Base-by-base conservation (phyloP, 805 yeast species). In the Kuraishia hungarica region DNA sequence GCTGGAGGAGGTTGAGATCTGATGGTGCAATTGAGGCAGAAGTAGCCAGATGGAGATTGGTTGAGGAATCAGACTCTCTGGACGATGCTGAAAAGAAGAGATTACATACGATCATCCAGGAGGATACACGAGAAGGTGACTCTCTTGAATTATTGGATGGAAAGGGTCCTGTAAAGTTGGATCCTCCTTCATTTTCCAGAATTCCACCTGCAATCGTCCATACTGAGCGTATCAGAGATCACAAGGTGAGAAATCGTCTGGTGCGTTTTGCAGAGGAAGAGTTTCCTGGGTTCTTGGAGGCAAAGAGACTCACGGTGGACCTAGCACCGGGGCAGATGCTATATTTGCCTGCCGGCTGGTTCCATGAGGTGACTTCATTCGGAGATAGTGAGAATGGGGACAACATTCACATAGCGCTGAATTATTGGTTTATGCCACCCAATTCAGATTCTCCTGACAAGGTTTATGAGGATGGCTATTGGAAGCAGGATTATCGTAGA, bases 351-450 rank as follows among this genome's bases (percentile, higher is more conserved):
- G 79, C 87, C 1, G 91, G 93, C 2, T 87, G 92, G 92, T 87
- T 87, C 62, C 93, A 87, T 64, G 93, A 87, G 65, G 93, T 87
- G 1, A 79, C 88, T 1, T 83, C 89, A 10, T 84, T 73, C 64
- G 84, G 85, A 2, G 61, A 55, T 2, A 60, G 57, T 6, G 59
- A 63, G 39, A 57, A 59, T 10, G 49, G 57, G 17, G 51, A 50
- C 1, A 63, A 62, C 28, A 68, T 74, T 2, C 93, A 87, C 61
- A 72, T 80, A 39, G 91, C 92, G 0, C 61, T 86, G 11, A 87
- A 87, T 63, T 87, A 86, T 67, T 87, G 93, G 93, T 85, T 81
- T 63, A 73, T 81, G 7, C 89, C 92, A 4, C 89, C 90, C 0
- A 75, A 75, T 50, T 74, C 73, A 0, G 53, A 56, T 0, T 52